phyloP scores from a whole-genome alignment of 306 rosid species.

The Trifolium subterraneum region DNA sequence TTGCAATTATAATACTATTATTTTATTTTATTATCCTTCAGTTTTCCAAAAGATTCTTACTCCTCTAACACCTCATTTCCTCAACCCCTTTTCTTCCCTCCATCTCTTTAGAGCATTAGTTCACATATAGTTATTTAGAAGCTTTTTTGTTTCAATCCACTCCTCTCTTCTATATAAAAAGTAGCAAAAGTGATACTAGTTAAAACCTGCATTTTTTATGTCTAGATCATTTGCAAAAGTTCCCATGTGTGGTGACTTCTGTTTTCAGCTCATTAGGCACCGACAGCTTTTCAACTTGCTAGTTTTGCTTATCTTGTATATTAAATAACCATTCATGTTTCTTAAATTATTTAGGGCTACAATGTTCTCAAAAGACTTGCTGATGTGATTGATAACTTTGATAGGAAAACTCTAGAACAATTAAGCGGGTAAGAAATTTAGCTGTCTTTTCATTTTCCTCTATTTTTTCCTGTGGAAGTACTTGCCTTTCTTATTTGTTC shows the following conservation, averaged over 20 bases:
- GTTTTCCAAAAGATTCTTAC: not conserved
- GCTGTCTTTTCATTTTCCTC: constrained; percentile 5
- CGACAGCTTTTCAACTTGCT: constrained; percentile 36
- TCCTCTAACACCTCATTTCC: not conserved
- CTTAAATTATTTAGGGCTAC: constrained; percentile 65
- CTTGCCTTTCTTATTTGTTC: constrained; percentile 5
- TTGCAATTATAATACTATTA: not conserved
- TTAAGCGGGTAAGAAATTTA: constrained; percentile 80
- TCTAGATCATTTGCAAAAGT: constrained; percentile 33
- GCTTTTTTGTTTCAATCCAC: not conserved
- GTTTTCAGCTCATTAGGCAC: constrained; percentile 28
- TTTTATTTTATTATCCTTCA: not conserved
- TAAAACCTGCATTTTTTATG: constrained; percentile 17
- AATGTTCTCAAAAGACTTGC: constrained; percentile 82
- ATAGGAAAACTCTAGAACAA: constrained; percentile 66
- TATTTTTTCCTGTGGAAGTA: constrained; percentile 7
- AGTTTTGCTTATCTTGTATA: constrained; percentile 28
- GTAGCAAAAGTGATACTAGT: not conserved
- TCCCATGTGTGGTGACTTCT: constrained; percentile 17
- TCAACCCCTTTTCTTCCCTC: not conserved
- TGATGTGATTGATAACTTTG: constrained; percentile 66
- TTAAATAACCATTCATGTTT: constrained; percentile 38
- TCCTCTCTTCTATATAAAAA: constrained; percentile 2
- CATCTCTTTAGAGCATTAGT: not conserved
- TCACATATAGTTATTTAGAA: constrained; percentile 25